Evolutionary conservation across 2,329 filamentous ascomycete genomes (phyloP).

Genomic region (Helotiales sp.): DNA sequence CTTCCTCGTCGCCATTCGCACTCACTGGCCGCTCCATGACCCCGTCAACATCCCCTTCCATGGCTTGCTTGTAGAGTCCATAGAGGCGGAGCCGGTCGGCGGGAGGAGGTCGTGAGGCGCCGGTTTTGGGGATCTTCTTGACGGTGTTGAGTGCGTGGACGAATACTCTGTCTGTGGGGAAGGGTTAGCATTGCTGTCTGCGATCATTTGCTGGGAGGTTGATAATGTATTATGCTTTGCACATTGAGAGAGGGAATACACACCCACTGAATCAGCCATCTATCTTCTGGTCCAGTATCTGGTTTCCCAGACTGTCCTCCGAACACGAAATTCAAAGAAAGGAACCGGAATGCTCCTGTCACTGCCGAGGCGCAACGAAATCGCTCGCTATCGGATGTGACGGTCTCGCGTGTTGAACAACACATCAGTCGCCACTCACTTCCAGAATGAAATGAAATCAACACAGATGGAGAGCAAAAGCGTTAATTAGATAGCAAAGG

Average conservation of each 20-base stretch:
- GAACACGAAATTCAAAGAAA: background rate
- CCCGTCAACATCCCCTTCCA: conserved; percentile 96
- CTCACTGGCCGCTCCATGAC: conserved; percentile 83
- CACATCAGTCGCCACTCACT: no score
- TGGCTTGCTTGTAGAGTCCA: conserved; percentile 98
- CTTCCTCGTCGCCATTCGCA: conserved; percentile 62
- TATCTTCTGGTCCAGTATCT: conserved; percentile 29
- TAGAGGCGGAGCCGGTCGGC: conserved; percentile 88
- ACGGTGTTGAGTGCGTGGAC: conserved; percentile 98
- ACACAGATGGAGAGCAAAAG: no score
- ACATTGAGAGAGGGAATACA: conserved; percentile 25
- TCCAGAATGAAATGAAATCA: no score
- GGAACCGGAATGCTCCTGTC: conserved; percentile 5
- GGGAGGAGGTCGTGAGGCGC: conserved; percentile 85
- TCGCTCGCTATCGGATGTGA: conserved; percentile 2
- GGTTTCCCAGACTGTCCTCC: background rate
- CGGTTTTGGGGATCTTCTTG: conserved; percentile 94
- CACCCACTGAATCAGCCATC: conserved; percentile 61
- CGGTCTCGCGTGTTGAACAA: background rate
- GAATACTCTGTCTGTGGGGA: conserved; percentile 83
- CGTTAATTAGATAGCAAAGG: no score
- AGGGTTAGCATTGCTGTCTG: background rate
- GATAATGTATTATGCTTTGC: no score
- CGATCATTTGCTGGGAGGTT: background rate
- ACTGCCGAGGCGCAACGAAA: conserved; percentile 7